phyloP scores from a whole-genome alignment of 768 basidiomycete genomes.

The Cubamyces sp. region DNA sequence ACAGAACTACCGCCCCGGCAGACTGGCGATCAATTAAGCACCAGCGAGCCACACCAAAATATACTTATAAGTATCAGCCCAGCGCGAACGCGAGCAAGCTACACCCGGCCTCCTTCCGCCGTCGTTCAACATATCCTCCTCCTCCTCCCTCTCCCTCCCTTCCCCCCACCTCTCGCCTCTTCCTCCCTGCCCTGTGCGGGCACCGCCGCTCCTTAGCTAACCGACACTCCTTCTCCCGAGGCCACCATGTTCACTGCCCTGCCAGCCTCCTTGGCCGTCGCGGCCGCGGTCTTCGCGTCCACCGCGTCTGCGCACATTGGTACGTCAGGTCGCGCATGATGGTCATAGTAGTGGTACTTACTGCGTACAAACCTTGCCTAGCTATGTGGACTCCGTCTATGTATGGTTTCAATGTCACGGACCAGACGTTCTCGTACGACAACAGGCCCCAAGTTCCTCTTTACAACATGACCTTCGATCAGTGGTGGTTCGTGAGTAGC shows the following conservation, averaged over 20 bases:
- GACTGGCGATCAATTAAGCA: conserved; percentile 11
- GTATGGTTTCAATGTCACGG: conserved; percentile 45
- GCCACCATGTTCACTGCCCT: conserved; percentile 24
- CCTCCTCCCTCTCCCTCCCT: conserved; percentile 7
- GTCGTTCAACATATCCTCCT: conserved; percentile 5
- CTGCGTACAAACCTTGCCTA: conserved; percentile 4
- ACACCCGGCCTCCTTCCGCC: conserved; percentile 14
- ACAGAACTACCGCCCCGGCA: conserved; percentile 4
- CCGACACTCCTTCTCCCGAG: conserved; percentile 20
- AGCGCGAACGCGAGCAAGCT: not conserved
- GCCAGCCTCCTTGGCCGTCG: conserved; percentile 22
- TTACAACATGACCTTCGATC: conserved; percentile 34
- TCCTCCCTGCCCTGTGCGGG: conserved; percentile 17
- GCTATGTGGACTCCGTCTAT: conserved; percentile 40
- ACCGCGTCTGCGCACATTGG: conserved; percentile 27
- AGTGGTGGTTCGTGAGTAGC: conserved; percentile 45
- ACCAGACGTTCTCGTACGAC: conserved; percentile 37
- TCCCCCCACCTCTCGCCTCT: conserved; percentile 2
- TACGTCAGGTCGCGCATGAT: not conserved
- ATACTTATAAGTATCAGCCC: not conserved
- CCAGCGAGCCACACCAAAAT: not conserved
- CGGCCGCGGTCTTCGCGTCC: conserved; percentile 17
- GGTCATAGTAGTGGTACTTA: not conserved
- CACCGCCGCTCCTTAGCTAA: conserved; percentile 25
- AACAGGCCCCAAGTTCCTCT: conserved; percentile 44